These are phyloP conservation scores for Nakazawaea anatomiae DNA, from an alignment of 805 yeast species.

Conservation along the genomic window DNA sequence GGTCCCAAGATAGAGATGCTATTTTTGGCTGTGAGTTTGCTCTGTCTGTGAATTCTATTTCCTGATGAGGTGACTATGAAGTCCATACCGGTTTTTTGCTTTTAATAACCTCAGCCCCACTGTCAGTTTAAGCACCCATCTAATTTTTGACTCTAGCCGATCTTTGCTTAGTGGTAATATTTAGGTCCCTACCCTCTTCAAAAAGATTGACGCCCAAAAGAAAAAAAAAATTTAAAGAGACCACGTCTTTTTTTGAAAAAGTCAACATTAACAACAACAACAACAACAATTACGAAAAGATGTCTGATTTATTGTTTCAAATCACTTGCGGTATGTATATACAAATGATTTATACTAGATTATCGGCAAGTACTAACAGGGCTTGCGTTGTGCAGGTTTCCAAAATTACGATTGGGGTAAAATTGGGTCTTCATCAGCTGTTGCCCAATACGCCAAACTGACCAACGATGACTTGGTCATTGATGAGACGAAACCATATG, in stretches of 20 bases:
- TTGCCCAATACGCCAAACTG: conserved; percentile 76
- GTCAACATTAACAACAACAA: neutral
- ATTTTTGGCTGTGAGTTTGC: conserved; percentile 36
- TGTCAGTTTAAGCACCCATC: too few species aligned
- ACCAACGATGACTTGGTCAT: conserved; percentile 59
- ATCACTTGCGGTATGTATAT: conserved; percentile 25
- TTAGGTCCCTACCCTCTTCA: too few species aligned
- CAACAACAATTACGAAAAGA: neutral
- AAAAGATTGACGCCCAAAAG: neutral
- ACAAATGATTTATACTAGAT: neutral
- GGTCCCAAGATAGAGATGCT: conserved; percentile 41
- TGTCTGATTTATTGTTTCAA: conserved; percentile 23
- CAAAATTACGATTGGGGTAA: conserved; percentile 48
- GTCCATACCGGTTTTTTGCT: neutral
- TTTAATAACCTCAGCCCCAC: too few species aligned
- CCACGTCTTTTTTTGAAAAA: neutral
- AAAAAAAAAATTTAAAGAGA: neutral
- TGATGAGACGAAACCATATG: conserved; percentile 80
- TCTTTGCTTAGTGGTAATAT: too few species aligned
- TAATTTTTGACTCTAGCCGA: too few species aligned
- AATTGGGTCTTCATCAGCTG: conserved; percentile 77
- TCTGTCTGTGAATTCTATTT: conserved; percentile 39
- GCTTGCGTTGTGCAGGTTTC: conserved; percentile 16
- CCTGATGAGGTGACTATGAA: conserved; percentile 35
- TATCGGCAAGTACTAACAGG: neutral